A percentile compares a stretch with the other conserved stretches of the same genome.
These are phyloP conservation scores for Citeromyces hawaiiensis DNA, from an alignment of 1,139 yeast genomes.

Conservation along the genomic window DNA sequence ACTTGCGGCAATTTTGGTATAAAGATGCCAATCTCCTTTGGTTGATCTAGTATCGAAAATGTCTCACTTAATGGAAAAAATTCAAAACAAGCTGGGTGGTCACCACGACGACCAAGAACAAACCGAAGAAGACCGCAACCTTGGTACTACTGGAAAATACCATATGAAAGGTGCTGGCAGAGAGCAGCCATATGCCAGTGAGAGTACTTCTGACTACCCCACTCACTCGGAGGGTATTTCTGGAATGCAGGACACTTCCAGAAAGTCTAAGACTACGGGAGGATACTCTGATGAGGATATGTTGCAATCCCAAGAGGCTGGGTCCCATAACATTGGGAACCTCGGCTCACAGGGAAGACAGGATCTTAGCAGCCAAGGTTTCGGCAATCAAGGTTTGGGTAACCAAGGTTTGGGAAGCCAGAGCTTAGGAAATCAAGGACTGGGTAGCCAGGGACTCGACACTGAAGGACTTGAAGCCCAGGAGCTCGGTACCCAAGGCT, in stretches of 20 bases:
- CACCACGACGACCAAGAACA: not conserved
- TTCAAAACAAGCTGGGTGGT: not conserved
- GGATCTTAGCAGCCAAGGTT: not conserved
- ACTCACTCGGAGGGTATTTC: not conserved
- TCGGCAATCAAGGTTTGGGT: not conserved
- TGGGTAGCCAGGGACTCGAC: not conserved
- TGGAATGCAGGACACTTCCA: not conserved
- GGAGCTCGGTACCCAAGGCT: not conserved
- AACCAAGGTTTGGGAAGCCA: not conserved
- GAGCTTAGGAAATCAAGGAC: not conserved
- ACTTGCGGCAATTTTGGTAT: not conserved
- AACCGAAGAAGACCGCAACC: not conserved
- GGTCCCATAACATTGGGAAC: not conserved
- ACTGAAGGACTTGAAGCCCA: not conserved
- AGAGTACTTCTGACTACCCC: not conserved
- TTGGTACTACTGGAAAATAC: slow-evolving; percentile 1
- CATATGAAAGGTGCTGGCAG: slow-evolving; percentile 1
- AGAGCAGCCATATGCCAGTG: not conserved
- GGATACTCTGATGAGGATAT: not conserved
- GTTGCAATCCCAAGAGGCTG: not conserved
- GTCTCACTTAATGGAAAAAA: not conserved
- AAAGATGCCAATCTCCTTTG: not conserved
- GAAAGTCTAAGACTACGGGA: not conserved
- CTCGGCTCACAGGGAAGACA: not conserved
- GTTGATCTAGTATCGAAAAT: not conserved